Conservation (phyloP, 2,329 filamentous ascomycete genomes). For the Juglanconis juglandina region DNA sequence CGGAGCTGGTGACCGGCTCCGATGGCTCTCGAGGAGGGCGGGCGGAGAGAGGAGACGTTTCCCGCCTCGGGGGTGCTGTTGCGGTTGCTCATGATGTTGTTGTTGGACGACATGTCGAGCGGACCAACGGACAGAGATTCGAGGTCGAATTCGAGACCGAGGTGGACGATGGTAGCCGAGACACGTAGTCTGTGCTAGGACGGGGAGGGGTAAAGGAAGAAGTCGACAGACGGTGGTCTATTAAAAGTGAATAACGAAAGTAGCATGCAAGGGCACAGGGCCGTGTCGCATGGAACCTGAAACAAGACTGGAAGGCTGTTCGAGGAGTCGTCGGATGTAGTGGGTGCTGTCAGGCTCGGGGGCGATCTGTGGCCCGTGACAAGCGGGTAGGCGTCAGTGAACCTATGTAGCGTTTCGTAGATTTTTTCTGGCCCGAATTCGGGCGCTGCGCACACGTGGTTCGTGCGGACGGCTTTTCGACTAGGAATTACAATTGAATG, state of each 20-base stretch:
- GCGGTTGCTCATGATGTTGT: conserved; percentile 76
- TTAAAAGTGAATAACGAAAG: conserved; percentile 20
- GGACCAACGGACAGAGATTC: conserved; percentile 3
- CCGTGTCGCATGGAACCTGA: conserved; percentile 31
- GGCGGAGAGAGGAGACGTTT: conserved; percentile 76
- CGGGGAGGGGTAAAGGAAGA: conserved; percentile 14
- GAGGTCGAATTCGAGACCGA: conserved; percentile 14
- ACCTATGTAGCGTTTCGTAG: conserved; percentile 26
- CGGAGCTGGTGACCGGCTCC: conserved; percentile 82
- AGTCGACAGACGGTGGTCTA: conserved; percentile 20
- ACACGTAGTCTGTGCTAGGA: conserved; percentile 14
- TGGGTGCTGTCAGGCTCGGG: conserved; percentile 21
- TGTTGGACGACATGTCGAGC: conserved; percentile 51
- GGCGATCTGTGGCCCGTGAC: conserved; percentile 34
- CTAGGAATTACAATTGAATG: conserved; percentile 18
- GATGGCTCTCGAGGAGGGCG: conserved; percentile 73
- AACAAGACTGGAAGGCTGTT: conserved; percentile 32
- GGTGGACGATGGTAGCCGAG: conserved; percentile 13
- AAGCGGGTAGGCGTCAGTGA: conserved; percentile 17
- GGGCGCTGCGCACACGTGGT: neutral
- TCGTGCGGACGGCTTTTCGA: conserved; percentile 17
- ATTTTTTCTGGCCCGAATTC: conserved; percentile 21
- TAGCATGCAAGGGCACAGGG: conserved; percentile 18
- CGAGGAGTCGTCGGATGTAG: conserved; percentile 22
- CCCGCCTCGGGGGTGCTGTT: conserved; percentile 96